These are phyloP conservation scores for Mycena epipterygia DNA, from an alignment of 768 basidiomycete species.

Conservation along the genomic window DNA sequence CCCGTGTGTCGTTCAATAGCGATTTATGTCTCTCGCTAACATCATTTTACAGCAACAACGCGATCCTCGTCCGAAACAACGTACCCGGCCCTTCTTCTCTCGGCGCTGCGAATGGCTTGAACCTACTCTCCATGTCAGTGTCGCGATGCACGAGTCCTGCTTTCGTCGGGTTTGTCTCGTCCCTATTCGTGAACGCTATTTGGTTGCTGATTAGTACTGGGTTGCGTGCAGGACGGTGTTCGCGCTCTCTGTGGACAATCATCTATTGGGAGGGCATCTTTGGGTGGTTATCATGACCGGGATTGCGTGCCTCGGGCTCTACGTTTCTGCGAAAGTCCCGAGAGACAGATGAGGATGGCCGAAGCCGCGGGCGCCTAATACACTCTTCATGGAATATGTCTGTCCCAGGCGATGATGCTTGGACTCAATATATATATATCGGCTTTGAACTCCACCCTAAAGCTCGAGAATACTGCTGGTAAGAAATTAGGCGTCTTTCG, in stretches of 20 bases:
- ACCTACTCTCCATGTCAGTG: not conserved
- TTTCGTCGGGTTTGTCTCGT: not conserved
- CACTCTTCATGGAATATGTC: too few species aligned
- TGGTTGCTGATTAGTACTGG: too few species aligned
- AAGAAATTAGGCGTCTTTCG: too few species aligned
- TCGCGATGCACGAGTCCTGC: not conserved
- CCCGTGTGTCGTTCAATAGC: constrained; percentile 51
- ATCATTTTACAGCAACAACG: constrained; percentile 53
- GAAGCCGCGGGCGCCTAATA: too few species aligned
- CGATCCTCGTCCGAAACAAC: constrained; percentile 67
- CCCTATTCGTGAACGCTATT: too few species aligned
- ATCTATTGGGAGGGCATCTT: not conserved
- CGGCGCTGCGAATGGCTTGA: constrained; percentile 68
- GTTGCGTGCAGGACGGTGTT: not conserved
- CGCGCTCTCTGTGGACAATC: not conserved
- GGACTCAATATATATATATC: too few species aligned
- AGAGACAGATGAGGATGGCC: too few species aligned
- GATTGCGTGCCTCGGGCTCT: too few species aligned
- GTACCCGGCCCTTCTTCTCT: constrained; percentile 61
- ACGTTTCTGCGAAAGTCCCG: too few species aligned
- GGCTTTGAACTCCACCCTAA: too few species aligned
- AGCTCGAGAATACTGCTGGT: too few species aligned
- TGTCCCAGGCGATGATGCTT: too few species aligned
- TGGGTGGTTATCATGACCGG: not conserved
- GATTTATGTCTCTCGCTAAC: not conserved